These are phyloP conservation scores for Scenedesmus sp. DNA, from an alignment of 163 green algal species.

Conservation along the genomic window DNA sequence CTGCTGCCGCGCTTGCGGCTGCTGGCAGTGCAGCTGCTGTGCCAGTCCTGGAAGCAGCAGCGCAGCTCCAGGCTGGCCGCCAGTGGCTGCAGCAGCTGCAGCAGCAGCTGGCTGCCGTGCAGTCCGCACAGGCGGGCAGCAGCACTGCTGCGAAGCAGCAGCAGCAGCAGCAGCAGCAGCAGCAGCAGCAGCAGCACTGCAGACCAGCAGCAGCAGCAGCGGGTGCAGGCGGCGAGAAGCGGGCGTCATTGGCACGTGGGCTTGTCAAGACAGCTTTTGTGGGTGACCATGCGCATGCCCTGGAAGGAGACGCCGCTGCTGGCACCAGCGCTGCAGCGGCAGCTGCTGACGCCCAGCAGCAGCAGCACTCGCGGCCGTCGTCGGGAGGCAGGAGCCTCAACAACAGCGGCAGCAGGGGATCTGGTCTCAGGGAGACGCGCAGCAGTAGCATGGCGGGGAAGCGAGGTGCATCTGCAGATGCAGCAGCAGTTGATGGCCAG, in stretches of 20 bases:
- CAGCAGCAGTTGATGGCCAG: neutral
- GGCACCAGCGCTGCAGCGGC: neutral
- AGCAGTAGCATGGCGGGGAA: neutral
- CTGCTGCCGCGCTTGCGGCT: constrained; percentile 1
- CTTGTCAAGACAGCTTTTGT: neutral
- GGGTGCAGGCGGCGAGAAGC: neutral
- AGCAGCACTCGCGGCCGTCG: neutral
- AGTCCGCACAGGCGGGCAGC: neutral
- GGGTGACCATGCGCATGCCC: neutral
- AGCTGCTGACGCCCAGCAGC: neutral
- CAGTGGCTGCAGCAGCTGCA: neutral
- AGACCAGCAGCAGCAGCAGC: neutral
- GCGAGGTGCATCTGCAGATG: neutral
- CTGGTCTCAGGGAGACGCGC: neutral
- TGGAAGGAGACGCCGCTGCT: neutral
- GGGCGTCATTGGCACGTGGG: neutral
- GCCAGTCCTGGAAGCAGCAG: neutral
- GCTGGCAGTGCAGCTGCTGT: neutral
- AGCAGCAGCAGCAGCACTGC: neutral
- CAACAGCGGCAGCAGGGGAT: constrained; percentile 5
- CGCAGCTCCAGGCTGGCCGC: neutral
- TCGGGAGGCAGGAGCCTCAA: neutral
- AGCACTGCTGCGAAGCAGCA: neutral
- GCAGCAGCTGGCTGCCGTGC: neutral
- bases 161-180: neutral